These are phyloP conservation scores for Pittosporum tobira DNA, from an alignment of 129 eudicot species.

Conservation along the genomic window DNA sequence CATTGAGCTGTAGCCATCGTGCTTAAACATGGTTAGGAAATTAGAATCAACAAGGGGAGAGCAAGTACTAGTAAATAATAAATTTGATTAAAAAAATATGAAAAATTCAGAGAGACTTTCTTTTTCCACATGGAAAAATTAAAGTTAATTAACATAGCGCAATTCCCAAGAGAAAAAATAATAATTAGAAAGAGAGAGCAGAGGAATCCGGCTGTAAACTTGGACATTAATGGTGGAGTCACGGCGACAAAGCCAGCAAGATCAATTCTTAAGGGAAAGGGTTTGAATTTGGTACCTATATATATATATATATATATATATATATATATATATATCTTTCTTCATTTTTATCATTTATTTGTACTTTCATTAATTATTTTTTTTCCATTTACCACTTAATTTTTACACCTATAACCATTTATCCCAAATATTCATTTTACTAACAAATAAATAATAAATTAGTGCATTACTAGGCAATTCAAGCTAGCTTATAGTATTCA, in stretches of 20 bases:
- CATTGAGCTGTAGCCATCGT: constrained; percentile 77
- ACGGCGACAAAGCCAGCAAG: constrained; percentile 38
- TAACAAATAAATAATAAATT: constrained; percentile 8
- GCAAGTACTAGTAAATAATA: not conserved
- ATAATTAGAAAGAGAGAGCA: constrained; percentile 7
- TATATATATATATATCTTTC: constrained; percentile 25
- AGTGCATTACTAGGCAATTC: no score
- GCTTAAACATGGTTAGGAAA: constrained; percentile 43
- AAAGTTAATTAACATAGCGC: no score
- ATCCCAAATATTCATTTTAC: constrained; percentile 11
- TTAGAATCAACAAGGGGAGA: not conserved
- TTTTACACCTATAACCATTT: no score
- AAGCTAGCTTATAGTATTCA: no score
- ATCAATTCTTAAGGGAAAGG: constrained; percentile 29
- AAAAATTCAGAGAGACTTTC: no score
- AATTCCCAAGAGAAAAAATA: constrained; percentile 15
- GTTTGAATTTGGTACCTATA: constrained; percentile 16
- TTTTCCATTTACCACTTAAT: constrained; percentile 16
- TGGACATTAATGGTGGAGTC: constrained; percentile 41
- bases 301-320: no score
- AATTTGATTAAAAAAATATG: no score
- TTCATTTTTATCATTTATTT: constrained; percentile 30
- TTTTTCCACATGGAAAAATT: no score
- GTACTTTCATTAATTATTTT: no score
- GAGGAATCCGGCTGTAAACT: constrained; percentile 42